Evolutionary conservation across 2,329 filamentous ascomycete species (phyloP), one percentile per base, ranked within the genome.

Genomic region (Hymenoscyphus occultus): DNA sequence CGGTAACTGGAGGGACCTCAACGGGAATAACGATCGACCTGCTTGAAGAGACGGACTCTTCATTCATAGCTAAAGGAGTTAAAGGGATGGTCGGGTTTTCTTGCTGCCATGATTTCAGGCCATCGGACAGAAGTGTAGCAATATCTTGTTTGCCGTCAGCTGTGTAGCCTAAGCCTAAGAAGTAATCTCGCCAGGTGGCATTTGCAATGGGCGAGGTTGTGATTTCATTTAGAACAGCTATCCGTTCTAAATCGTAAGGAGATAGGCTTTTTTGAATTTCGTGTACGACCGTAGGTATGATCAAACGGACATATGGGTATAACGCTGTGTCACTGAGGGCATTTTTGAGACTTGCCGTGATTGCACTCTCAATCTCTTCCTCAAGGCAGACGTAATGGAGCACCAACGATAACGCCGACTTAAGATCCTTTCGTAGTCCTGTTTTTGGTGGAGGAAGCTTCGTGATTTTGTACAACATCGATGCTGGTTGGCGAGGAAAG

Each of bases 21-120:
- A 99, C 93, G 0, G 93, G 91, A 62, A 99, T 96, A 39, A 90
- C 81, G 71, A 99, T 93, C 13, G 87, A 88, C 22, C 84, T 83
- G 67, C 77, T 81, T 22, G 83, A 79, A 28, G 77, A 61, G n/a
- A 75, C 68, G 1, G 69, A 67, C 12, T 71, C 71, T 32, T 71
- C 65, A 45, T 70, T 67, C 39, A 68, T 64, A 54, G 65, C 62
- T 22, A 73, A 61, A 9, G 69, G 71, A 6, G 69, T 60, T 31
- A 74, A 63, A 39, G 68, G 64, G 22, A 75, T 73, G 7, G 42
- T 65, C 2, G 70, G 66, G 22, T 63, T 71, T 40, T 70, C 45
- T 40, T 71, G 60, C 51, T 70, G 69, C 70, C 75, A 75, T 10
- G 39, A 59, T 62, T 70, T 68, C 19, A 77, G 67, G 31, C 67